phyloP scores from a whole-genome alignment of 2,329 filamentous ascomycete species.

The Waltergamsia citrina region DNA sequence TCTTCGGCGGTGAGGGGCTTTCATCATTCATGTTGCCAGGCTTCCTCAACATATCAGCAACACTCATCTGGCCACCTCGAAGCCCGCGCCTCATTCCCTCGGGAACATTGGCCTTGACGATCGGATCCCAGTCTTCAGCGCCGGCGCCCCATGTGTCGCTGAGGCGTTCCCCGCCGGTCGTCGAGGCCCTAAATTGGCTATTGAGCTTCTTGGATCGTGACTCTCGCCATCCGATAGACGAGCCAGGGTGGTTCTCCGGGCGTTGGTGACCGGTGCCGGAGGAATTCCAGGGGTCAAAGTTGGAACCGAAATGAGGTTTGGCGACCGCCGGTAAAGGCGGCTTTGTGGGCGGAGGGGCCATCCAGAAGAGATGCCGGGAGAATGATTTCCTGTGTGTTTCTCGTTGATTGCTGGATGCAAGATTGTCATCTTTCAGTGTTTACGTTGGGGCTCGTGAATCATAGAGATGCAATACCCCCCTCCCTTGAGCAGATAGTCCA shows the following conservation, averaged over 20 bases:
- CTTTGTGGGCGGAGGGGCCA: conserved; percentile 3
- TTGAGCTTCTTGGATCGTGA: conserved; percentile 60
- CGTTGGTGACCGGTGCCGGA: conserved; percentile 71
- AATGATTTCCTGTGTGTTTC: background rate
- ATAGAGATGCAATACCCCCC: too few species aligned
- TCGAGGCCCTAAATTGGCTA: conserved; percentile 53
- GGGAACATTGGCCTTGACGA: conserved; percentile 30
- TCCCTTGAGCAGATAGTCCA: background rate
- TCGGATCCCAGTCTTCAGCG: conserved; percentile 43
- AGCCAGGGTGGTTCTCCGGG: conserved; percentile 55
- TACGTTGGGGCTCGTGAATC: too few species aligned
- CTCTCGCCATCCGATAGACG: conserved; percentile 57
- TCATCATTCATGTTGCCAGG: conserved; percentile 31
- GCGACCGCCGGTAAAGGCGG: conserved; percentile 20
- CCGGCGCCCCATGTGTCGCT: conserved; percentile 58
- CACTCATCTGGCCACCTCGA: too few species aligned
- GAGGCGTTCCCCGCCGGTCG: conserved; percentile 48
- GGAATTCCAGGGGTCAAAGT: conserved; percentile 64
- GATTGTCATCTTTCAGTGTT: too few species aligned
- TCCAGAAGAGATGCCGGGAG: background rate
- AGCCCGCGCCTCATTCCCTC: conserved; percentile 13
- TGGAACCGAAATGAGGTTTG: conserved; percentile 28
- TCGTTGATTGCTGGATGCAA: too few species aligned
- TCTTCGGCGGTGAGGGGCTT: background rate
- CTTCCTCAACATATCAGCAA: conserved; percentile 43